Evolutionary conservation across 83 land plant species (phyloP), one percentile per base, ranked within the genome.

Genomic region (Thuja plicata): DNA sequence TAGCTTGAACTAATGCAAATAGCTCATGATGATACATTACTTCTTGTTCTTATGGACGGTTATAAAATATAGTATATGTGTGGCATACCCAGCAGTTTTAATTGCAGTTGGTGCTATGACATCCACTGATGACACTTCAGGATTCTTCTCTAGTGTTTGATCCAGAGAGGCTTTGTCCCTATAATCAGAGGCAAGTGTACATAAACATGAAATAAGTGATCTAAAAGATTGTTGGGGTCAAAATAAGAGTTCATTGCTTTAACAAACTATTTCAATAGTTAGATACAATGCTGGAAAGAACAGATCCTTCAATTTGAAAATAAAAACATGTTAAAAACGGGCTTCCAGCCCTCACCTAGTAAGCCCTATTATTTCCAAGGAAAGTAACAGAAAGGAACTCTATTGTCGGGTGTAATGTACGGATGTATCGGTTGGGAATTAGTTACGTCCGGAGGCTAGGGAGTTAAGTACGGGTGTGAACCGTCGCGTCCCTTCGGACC

Each of bases 151-250:
- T 52, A 93, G 82, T n/a, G 17, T 41, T 1, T 52, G 24, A 50
- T 3, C 50, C 1, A 37, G 92, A 88, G 19, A 92, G 90, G 48
- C 94, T 93, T 77, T 54, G 85, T 19, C 94, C 94, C 95, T 93
- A n/a, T 16, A n/a, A 6, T 8, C 70, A 82, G 4, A 24, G n/a
- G 9, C 8, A 27, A 66, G 5, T 8, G 30, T 27, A 19, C 30
- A 37, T 19, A 81, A 83, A 60, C 74, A 78, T 46, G 87, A 35
- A 46, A 80, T 37, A 52, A 48, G 41, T 62, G 8, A 4, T 21
- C 70, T 62, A 62, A n/a, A 21, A 62, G 6, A 21, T 21, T 62
- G n/a, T 5, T 21, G 70, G 70, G 27, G 6, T 62, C 32, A 27
- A 66, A 66, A 66, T 24, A 21, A 66, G 73, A 8, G 9, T 66